Percentiles rank a stretch among this genome's conserved stretches.
phyloP scores from a whole-genome alignment of 2,329 filamentous ascomycete genomes.

The Botrytis cinerea region DNA sequence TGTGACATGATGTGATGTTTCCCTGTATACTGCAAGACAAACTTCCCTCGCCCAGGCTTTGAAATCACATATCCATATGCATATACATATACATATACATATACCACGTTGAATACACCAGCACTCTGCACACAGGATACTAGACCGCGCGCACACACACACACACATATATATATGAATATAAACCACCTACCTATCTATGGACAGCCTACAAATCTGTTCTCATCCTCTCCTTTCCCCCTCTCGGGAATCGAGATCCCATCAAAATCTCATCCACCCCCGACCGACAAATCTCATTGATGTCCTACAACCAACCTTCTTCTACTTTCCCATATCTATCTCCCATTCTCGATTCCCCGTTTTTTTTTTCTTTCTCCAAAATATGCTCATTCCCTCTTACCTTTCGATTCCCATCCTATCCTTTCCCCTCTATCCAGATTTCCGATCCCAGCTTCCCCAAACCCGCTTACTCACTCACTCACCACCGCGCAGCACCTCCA shows the following conservation, averaged over 20 bases:
- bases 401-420: not conserved
- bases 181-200: not conserved
- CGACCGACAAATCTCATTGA: not conserved
- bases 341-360: not conserved
- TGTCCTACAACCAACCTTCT: not conserved
- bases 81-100: not conserved
- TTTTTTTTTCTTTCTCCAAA: not conserved
- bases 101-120: not conserved
- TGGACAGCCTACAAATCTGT: not conserved
- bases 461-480: too few relatives aligned
- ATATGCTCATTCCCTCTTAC: not conserved
- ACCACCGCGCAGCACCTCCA: not conserved
- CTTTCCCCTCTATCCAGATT: not conserved
- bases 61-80: not conserved
- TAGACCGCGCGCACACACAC: too few relatives aligned
- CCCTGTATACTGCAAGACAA: not conserved
- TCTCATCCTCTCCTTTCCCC: not conserved
- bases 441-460: too few relatives aligned
- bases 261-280: not conserved
- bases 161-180: not conserved
- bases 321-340: not conserved
- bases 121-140: not conserved
- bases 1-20: not conserved
- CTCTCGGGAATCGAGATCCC: not conserved
- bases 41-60: not conserved